Conservation (phyloP, 2,329 filamentous ascomycete genomes). For the Anthostomella pinea region DNA sequence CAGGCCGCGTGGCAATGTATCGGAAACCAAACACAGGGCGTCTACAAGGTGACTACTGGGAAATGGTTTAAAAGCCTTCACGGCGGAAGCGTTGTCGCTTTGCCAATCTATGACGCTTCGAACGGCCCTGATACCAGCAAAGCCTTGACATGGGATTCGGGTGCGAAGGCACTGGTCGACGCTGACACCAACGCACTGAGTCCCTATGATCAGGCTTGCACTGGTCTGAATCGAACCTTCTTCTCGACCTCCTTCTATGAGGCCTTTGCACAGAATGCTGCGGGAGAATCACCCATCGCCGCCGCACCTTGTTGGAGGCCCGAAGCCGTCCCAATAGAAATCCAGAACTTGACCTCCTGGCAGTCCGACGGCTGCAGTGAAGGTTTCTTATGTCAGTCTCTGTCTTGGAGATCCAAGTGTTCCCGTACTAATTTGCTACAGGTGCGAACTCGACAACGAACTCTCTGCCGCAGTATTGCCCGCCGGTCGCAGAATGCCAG, state of each 20-base stretch:
- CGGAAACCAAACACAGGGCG: conserved; percentile 40
- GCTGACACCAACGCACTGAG: conserved; percentile 27
- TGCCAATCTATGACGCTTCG: conserved; percentile 35
- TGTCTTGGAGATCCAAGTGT: conserved; percentile 7
- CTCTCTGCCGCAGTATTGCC: conserved; percentile 44
- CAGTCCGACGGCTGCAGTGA: conserved; percentile 34
- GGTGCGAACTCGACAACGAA: conserved; percentile 45
- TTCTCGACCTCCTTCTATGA: conserved; percentile 43
- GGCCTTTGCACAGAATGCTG: conserved; percentile 24
- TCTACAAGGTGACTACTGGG: conserved; percentile 35
- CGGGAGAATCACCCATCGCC: conserved; percentile 31
- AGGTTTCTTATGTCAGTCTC: conserved; percentile 42
- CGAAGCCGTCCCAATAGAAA: conserved; percentile 38
- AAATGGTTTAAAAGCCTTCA: conserved; percentile 41
- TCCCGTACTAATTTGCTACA: conserved; percentile 16
- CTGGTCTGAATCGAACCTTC: conserved; percentile 37
- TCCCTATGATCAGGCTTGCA: conserved; percentile 40
- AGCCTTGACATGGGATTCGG: conserved; percentile 29
- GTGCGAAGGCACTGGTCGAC: conserved; percentile 23
- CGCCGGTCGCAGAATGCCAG: conserved; percentile 38
- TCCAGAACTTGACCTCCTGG: conserved; percentile 39
- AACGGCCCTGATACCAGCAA: conserved; percentile 33
- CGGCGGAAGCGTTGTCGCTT: conserved; percentile 18
- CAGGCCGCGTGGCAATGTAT: conserved; percentile 42
- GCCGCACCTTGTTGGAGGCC: conserved; percentile 40